Conservation (phyloP, 164 flowering plant genomes). For the Macadamia tetraphylla region DNA sequence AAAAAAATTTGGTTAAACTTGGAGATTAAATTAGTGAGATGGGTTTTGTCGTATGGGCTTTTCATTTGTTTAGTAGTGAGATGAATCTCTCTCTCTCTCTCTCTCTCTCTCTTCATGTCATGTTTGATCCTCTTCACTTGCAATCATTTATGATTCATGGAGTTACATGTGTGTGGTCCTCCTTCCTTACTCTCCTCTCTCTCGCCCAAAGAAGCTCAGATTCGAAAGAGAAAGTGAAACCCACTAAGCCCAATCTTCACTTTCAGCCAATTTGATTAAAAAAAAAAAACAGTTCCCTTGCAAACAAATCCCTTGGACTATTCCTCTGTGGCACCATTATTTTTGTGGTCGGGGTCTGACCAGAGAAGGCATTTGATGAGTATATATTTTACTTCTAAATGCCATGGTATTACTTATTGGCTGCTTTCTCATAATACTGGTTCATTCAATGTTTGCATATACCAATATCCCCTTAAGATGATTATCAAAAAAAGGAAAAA, state of each 20-base stretch:
- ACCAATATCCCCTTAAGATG: no score
- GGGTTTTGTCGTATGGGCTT: neutral
- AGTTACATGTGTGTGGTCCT: neutral
- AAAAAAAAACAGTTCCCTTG: neutral
- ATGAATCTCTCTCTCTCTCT: constrained; percentile 13
- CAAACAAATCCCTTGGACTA: constrained; percentile 1
- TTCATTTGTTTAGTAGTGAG: neutral
- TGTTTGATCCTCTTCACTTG: neutral
- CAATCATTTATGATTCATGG: neutral
- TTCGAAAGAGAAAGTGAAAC: constrained; percentile 27
- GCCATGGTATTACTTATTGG: no score
- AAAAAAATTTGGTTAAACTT: no score
- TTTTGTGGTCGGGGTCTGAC: no score
- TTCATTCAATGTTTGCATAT: no score
- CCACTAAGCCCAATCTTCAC: constrained; percentile 15
- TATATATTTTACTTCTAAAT: no score
- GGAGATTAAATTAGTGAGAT: no score
- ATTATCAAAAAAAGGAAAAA: no score
- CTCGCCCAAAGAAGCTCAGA: constrained; percentile 10
- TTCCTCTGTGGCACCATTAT: no score
- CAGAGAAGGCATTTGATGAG: no score
- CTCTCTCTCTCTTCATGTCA: no score
- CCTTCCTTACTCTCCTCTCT: neutral
- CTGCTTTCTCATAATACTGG: no score
- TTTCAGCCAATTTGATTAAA: neutral